These are phyloP conservation scores for Colletotrichum tropicale DNA, from an alignment of 2,329 filamentous ascomycete genomes.

Conservation along the genomic window DNA sequence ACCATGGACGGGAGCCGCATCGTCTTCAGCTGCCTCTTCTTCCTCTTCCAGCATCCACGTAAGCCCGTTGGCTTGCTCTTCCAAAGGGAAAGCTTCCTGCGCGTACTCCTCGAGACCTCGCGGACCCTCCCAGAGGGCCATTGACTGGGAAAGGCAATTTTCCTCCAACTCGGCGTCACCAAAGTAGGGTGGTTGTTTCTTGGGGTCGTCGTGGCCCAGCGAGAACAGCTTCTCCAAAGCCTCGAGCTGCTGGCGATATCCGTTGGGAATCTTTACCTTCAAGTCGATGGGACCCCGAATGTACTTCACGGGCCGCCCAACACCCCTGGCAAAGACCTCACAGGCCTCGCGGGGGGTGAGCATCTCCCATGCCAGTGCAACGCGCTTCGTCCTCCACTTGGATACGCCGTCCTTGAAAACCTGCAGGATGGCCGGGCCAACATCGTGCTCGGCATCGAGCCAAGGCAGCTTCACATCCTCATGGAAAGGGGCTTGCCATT, in stretches of 20 bases:
- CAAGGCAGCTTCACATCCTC: slow-evolving; percentile 88
- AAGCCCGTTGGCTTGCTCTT: slow-evolving; percentile 92
- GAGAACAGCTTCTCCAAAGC: slow-evolving; percentile 66
- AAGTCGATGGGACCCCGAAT: slow-evolving; percentile 80
- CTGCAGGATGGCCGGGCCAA: slow-evolving; percentile 89
- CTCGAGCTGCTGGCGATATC: slow-evolving; percentile 88
- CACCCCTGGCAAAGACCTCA: slow-evolving; percentile 76
- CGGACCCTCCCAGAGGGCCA: slow-evolving; percentile 89
- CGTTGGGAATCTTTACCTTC: slow-evolving; percentile 82
- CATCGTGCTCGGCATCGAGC: slow-evolving; percentile 95
- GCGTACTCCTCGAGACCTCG: slow-evolving; percentile 94
- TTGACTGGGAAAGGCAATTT: slow-evolving; percentile 74
- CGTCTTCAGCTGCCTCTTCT: slow-evolving; percentile 35
- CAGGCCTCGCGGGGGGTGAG: slow-evolving; percentile 85
- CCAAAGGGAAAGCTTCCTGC: slow-evolving; percentile 88
- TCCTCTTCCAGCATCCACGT: slow-evolving; percentile 82
- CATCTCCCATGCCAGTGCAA: slow-evolving; percentile 90
- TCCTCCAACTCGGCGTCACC: slow-evolving; percentile 60
- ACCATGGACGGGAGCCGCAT: background rate
- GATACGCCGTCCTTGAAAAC: slow-evolving; percentile 91
- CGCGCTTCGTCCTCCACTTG: slow-evolving; percentile 80
- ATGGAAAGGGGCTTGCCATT: slow-evolving; percentile 94
- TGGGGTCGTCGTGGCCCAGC: slow-evolving; percentile 52
- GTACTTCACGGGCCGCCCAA: slow-evolving; percentile 81
- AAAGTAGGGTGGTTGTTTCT: slow-evolving; percentile 68